These are phyloP conservation scores for Globisporangium perplexum DNA, from an alignment of 352 stramenopile species.

Conservation along the genomic window DNA sequence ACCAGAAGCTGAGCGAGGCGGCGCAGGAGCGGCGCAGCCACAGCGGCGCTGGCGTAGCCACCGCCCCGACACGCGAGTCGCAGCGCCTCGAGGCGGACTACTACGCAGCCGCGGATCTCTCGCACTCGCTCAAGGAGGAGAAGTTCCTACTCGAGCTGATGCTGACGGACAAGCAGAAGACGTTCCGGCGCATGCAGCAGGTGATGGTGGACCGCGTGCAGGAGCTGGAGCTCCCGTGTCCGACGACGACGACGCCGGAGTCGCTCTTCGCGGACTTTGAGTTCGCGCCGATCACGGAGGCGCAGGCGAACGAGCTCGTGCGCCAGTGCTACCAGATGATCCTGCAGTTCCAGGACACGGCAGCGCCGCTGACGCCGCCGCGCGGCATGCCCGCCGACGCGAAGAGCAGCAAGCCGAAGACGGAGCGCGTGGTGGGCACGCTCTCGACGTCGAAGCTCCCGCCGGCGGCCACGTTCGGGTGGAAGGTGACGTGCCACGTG, in stretches of 20 bases:
- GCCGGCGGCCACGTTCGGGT: constrained; percentile 45
- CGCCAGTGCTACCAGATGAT: constrained; percentile 56
- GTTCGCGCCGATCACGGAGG: constrained; percentile 47
- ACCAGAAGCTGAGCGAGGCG: constrained; percentile 34
- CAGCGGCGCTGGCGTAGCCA: background rate
- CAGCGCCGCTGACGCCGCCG: constrained; percentile 26
- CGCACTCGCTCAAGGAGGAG: constrained; percentile 49
- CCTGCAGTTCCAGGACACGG: constrained; percentile 37
- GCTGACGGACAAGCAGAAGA: constrained; percentile 18
- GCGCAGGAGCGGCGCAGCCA: constrained; percentile 19
- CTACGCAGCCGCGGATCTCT: constrained; percentile 43
- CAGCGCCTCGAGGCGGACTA: constrained; percentile 36
- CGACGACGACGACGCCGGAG: constrained; percentile 21
- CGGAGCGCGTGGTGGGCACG: background rate
- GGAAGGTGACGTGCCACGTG: constrained; percentile 38
- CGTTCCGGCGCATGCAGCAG: constrained; percentile 17
- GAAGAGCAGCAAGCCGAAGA: background rate
- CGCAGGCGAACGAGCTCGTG: constrained; percentile 44
- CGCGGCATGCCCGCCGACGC: constrained; percentile 12
- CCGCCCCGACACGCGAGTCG: constrained; percentile 7
- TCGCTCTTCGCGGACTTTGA: constrained; percentile 34
- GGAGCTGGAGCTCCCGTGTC: constrained; percentile 39
- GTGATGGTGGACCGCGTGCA: constrained; percentile 28
- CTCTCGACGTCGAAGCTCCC: constrained; percentile 20
- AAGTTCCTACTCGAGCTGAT: constrained; percentile 49